Percentiles rank a stretch among this genome's conserved stretches.
These are phyloP conservation scores for Jacaranda copaia DNA, from an alignment of 257 asterid genomes.

Conservation along the genomic window DNA sequence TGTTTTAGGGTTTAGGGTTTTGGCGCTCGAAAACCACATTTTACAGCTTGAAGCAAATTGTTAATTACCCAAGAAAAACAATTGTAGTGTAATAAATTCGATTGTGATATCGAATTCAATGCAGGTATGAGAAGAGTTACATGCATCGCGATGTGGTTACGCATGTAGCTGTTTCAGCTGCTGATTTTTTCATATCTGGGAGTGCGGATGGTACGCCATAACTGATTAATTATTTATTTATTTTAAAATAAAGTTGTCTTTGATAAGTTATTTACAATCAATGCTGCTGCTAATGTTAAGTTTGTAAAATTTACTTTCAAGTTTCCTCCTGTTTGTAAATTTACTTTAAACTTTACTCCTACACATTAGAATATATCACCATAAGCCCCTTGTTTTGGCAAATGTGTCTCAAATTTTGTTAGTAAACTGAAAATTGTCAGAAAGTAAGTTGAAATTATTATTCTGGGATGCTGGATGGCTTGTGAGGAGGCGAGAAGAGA, in stretches of 20 bases:
- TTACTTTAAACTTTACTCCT: not conserved
- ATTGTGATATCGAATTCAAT: slow-evolving; percentile 29
- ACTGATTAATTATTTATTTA: too few relatives aligned
- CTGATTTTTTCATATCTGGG: slow-evolving; percentile 93
- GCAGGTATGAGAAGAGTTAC: slow-evolving; percentile 98
- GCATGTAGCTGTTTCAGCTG: slow-evolving; percentile 93
- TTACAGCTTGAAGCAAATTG: not conserved
- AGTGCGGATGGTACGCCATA: slow-evolving; percentile 83
- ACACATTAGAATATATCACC: not conserved
- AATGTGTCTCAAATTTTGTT: not conserved
- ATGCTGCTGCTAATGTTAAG: not conserved
- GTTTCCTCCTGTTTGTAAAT: not conserved
- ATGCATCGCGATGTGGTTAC: slow-evolving; percentile 99
- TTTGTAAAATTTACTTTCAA: not conserved
- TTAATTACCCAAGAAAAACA: not conserved
- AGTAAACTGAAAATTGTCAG: slow-evolving; percentile 12
- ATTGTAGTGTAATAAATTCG: not conserved
- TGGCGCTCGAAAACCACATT: not conserved
- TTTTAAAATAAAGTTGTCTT: slow-evolving; percentile 7
- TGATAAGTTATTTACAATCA: slow-evolving; percentile 3
- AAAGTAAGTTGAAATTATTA: slow-evolving; percentile 2
- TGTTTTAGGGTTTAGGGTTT: slow-evolving; percentile 45
- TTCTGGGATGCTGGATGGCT: not conserved
- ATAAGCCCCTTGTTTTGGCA: slow-evolving; percentile 16
- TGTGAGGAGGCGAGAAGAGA: not conserved